phyloP scores from a whole-genome alignment of 345 rosid species.

The Eucalyptus fibrosa region DNA sequence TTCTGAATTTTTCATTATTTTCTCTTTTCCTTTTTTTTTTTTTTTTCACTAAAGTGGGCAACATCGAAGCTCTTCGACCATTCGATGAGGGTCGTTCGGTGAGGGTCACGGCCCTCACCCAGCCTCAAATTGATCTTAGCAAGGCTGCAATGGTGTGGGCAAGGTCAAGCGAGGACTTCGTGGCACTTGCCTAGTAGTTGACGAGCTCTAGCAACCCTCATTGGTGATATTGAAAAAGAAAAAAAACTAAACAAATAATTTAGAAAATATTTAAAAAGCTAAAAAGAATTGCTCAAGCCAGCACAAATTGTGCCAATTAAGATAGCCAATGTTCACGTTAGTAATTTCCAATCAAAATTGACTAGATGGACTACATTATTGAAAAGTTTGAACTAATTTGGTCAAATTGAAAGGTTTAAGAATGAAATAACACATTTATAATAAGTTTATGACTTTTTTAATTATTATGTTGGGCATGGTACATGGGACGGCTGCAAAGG shows the following conservation, averaged over 20 bases:
- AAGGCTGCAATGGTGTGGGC: accelerated
- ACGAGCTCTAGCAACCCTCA: no score
- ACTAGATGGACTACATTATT: not conserved
- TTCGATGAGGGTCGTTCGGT: no score
- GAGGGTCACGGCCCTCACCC: not conserved
- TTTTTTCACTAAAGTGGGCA: no score
- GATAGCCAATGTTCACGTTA: accelerated
- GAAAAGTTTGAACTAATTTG: not conserved
- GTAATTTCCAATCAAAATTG: no score
- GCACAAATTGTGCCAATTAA: accelerated
- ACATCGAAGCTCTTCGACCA: no score
- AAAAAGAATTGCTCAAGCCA: accelerated
- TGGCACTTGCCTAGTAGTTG: accelerated
- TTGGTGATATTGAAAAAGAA: not conserved
- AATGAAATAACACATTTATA: no score
- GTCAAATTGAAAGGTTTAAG: no score
- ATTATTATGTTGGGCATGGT: accelerated
- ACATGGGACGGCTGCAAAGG: not conserved
- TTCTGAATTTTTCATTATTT: no score
- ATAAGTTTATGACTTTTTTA: no score
- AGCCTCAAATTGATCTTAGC: not conserved
- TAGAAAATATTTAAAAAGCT: no score
- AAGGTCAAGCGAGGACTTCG: not conserved
- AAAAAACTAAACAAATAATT: no score
- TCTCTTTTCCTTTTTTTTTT: no score